Evolutionary conservation across 352 stramenopile species (phyloP), one percentile per base, ranked within the genome.

Genomic region (Phytophthora multivora): DNA sequence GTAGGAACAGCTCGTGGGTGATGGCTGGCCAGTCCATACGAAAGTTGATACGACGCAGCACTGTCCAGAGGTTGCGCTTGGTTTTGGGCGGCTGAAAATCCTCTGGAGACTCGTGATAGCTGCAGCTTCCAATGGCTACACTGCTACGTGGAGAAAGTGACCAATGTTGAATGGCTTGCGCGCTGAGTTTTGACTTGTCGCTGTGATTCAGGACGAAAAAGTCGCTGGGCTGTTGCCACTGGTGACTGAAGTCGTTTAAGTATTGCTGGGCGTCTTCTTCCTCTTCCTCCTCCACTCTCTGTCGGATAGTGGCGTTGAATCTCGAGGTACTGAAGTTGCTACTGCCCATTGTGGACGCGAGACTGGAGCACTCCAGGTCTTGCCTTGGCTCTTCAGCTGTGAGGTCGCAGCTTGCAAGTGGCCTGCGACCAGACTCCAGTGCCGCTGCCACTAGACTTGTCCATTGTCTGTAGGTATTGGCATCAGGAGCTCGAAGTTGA

Each of bases 321-420:
- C 36, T 51, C 21, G 47, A 52, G 7, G 10, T 71, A 23, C 40
- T 56, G 25, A 57, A 52, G 49, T 36, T 67, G 51, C 57, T 73
- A 49, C 57, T 76, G 46, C 66, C 66, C 26, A 63, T 36, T 18
- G 68, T 76, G 36, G 68, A 66, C 13, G 52, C 58, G 39, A 72
- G 43, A 35, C 62, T 75, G 25, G 48, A 71, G 26, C 51, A 69
- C 21, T 68, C 62, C 25, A 62, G 18, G 23, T 72, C 56, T 21
- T 47, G 41, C 1, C 7, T 18, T 38, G 53, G 48, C 38, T 59
- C 53, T 46, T 16, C 28, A 4, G 12, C 31, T 11, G 23, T 46
- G 31, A n/a, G 23, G 47, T 45, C 41, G n/a, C 52, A 72, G 36
- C 47, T 60, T 36, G 54, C 19, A 49, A 66, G 57, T 15, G 63